Percentiles rank a stretch among this genome's conserved stretches.
These are phyloP conservation scores for Cystofilobasidium macerans DNA, from an alignment of 768 basidiomycete species.

Conservation along the genomic window DNA sequence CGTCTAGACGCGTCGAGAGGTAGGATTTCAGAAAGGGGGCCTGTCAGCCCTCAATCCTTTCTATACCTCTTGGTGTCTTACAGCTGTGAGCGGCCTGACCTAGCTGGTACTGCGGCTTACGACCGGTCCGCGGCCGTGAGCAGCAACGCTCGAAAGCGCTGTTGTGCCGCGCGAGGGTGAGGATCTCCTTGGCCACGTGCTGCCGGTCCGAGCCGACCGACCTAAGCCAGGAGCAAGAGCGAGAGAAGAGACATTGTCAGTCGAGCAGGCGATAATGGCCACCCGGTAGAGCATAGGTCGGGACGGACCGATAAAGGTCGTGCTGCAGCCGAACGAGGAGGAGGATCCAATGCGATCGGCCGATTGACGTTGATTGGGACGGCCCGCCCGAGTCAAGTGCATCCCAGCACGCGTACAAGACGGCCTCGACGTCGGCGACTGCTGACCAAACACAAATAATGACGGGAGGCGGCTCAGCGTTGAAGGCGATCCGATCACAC, in stretches of 20 bases:
- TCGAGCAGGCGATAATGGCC: too few species aligned
- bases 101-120: background rate
- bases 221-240: background rate
- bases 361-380: background rate
- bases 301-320: background rate
- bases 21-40: too few species aligned
- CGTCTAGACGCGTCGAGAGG: background rate
- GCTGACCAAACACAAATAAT: background rate
- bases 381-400: background rate
- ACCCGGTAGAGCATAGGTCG: too few species aligned
- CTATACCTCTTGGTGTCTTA: background rate
- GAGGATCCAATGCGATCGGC: constrained; percentile 1
- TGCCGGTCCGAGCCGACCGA: background rate
- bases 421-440: background rate
- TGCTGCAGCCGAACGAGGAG: background rate
- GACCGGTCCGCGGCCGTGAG: background rate
- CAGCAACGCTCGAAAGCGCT: background rate
- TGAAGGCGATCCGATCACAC: too few species aligned
- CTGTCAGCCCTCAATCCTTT: too few species aligned
- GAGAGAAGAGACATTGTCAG: background rate
- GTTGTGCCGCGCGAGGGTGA: background rate
- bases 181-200: background rate
- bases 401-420: background rate
- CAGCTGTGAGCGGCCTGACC: background rate
- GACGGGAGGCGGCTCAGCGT: background rate